Evolutionary conservation across 768 basidiomycete genomes (phyloP).

Genomic region (Mycena epipterygia): DNA sequence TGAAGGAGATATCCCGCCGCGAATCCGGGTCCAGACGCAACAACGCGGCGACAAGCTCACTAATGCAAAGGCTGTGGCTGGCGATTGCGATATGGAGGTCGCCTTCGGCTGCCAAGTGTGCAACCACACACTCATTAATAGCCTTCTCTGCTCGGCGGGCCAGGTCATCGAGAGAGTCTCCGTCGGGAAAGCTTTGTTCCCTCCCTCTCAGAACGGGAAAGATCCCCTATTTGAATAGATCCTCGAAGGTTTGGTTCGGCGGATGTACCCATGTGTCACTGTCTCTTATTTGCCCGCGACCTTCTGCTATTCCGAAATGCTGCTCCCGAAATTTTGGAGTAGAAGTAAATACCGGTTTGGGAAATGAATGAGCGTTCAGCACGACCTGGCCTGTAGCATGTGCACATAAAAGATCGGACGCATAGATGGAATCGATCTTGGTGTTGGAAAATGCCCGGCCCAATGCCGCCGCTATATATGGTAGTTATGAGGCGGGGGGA

Average conservation of each 20-base stretch:
- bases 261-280: constrained; percentile 56
- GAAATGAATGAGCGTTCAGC: constrained; percentile 61
- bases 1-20: constrained; percentile 50
- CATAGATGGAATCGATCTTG: constrained; percentile 69
- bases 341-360: constrained; percentile 67
- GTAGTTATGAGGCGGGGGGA: neutral
- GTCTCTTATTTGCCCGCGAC: too few relatives aligned
- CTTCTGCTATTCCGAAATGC: constrained; percentile 80
- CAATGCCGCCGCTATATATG: constrained; percentile 73
- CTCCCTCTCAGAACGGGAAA: constrained; percentile 67
- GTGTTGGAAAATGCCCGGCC: constrained; percentile 66
- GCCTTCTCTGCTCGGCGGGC: constrained; percentile 65
- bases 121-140: constrained; percentile 67
- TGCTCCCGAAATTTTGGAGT: constrained; percentile 77
- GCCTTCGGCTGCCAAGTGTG: constrained; percentile 59
- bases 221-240: constrained; percentile 61
- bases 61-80: constrained; percentile 83
- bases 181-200: constrained; percentile 71
- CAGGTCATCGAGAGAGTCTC: constrained; percentile 77
- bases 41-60: constrained; percentile 69
- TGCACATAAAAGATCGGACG: constrained; percentile 78
- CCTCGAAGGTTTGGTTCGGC: constrained; percentile 53
- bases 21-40: constrained; percentile 64
- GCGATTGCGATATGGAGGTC: constrained; percentile 75
- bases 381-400: constrained; percentile 72